Evolutionary conservation across 2,329 filamentous ascomycete species (phyloP).

Genomic region (Calonectria montana): DNA sequence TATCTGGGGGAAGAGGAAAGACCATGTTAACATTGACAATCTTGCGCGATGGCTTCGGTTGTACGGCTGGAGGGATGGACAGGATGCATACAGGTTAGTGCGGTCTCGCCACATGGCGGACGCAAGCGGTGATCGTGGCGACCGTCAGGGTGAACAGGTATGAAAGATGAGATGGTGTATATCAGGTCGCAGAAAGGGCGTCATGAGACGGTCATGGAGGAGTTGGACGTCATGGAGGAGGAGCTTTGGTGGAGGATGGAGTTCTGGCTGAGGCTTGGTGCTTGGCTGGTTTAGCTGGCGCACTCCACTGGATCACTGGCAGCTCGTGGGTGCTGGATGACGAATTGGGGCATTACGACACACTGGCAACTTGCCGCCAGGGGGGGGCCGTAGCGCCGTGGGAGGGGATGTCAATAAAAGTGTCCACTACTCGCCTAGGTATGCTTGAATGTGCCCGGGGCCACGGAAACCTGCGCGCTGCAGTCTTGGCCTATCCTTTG

Average conservation of each 20-base stretch:
- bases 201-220: slow-evolving; percentile 41
- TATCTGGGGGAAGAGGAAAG: slow-evolving; percentile 63
- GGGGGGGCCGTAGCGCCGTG: slow-evolving; percentile 1
- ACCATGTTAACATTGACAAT: slow-evolving; percentile 23
- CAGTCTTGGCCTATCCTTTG: neutral
- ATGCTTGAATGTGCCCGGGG: neutral
- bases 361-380: slow-evolving; percentile 10
- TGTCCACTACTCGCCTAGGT: slow-evolving; percentile 13
- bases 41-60: slow-evolving; percentile 1
- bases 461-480: neutral
- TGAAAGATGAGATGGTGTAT: slow-evolving; percentile 19
- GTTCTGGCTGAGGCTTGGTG: slow-evolving; percentile 23
- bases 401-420: neutral
- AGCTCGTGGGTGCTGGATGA: neutral
- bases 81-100: slow-evolving; percentile 85
- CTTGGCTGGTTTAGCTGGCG: slow-evolving; percentile 30
- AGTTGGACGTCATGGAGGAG: slow-evolving; percentile 39
- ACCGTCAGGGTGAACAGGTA: slow-evolving; percentile 39
- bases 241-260: slow-evolving; percentile 30
- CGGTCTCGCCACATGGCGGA: slow-evolving; percentile 98
- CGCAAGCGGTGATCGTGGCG: slow-evolving; percentile 48
- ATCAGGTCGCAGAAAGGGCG: slow-evolving; percentile 27
- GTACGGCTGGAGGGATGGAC: neutral
- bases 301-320: slow-evolving; percentile 16
- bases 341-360: slow-evolving; percentile 22